A percentile compares a stretch with the other conserved stretches of the same genome.
phyloP scores from a whole-genome alignment of 805 yeast genomes.

The Alloascoidea africana region DNA sequence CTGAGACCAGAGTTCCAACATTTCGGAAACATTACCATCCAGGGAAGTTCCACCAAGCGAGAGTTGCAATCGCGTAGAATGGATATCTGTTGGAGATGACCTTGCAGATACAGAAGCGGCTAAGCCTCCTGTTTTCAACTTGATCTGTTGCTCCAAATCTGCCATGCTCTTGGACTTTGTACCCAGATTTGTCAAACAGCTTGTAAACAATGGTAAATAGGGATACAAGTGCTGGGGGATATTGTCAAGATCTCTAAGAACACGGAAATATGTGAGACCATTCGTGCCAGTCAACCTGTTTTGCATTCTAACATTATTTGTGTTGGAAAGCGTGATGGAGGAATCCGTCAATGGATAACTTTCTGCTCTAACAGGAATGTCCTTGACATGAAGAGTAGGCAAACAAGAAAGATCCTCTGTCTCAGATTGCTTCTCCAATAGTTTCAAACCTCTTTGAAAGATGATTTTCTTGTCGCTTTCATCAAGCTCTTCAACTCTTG shows the following conservation, averaged over 20 bases:
- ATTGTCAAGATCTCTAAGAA: conserved; percentile 40
- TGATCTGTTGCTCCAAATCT: conserved; percentile 73
- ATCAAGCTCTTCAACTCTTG: conserved; percentile 27
- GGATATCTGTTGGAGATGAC: conserved; percentile 35
- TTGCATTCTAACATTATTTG: conserved; percentile 19
- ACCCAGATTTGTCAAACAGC: conserved; percentile 79
- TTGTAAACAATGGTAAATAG: conserved; percentile 63
- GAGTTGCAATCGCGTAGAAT: conserved; percentile 35
- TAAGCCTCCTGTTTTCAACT: conserved; percentile 74
- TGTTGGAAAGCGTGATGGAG: conserved; percentile 14
- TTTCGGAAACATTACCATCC: conserved; percentile 40
- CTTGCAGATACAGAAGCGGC: conserved; percentile 43
- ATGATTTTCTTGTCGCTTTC: conserved; percentile 43
- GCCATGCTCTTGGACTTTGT: conserved; percentile 58
- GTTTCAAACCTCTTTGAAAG: conserved; percentile 38
- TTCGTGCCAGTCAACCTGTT: conserved; percentile 55
- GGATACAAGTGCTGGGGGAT: conserved; percentile 51
- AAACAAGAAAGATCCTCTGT: conserved; percentile 63
- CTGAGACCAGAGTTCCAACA: conserved; percentile 55
- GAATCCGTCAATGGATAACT: conserved; percentile 14
- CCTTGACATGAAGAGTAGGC: conserved; percentile 63
- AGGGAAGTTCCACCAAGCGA: conserved; percentile 55
- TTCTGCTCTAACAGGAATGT: conserved; percentile 49
- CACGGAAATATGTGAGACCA: conserved; percentile 66
- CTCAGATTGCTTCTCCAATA: conserved; percentile 49